A percentile compares a stretch with the other conserved stretches of the same genome.
Conservation (phyloP, 495 filamentous ascomycete genomes). For the Aspergillus sclerotiicarbonarius region DNA sequence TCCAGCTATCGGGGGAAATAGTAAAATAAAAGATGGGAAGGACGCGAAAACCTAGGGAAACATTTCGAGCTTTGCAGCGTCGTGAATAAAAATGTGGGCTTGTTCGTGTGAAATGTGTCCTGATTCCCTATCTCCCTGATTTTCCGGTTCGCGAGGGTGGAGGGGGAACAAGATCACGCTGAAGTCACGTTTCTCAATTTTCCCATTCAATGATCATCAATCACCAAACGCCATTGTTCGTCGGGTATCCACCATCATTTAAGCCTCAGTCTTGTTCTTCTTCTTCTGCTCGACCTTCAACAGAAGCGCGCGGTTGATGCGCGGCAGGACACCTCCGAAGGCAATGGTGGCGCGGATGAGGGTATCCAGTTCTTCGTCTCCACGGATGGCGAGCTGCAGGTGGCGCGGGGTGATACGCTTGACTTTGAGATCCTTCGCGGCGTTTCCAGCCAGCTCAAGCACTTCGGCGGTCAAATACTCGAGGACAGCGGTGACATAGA, state of each 20-base stretch:
- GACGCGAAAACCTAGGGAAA: slow-evolving; percentile 6
- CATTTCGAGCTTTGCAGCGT: slow-evolving; percentile 27
- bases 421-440: slow-evolving; percentile 98
- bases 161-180: background rate
- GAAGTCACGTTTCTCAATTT: background rate
- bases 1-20: slow-evolving; percentile 5
- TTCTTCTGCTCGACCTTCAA: slow-evolving; percentile 99
- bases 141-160: too few species aligned
- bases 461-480: slow-evolving; percentile 99
- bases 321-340: slow-evolving; percentile 95
- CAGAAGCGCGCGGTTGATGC: slow-evolving; percentile 96
- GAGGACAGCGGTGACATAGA: slow-evolving; percentile 97
- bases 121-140: background rate
- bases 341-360: slow-evolving; percentile 97
- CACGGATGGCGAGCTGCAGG: slow-evolving; percentile 95
- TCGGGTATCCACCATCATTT: slow-evolving; percentile 29
- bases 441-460: slow-evolving; percentile 95
- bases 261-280: slow-evolving; percentile 69
- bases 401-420: slow-evolving; percentile 99
- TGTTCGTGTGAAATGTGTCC: background rate
- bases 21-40: slow-evolving; percentile 4
- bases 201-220: slow-evolving; percentile 26
- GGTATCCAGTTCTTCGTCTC: slow-evolving; percentile 97
- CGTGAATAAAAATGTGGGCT: slow-evolving; percentile 5
- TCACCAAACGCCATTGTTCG: slow-evolving; percentile 29